Percentiles rank a stretch among this genome's conserved stretches.
Evolutionary conservation across 2,329 filamentous ascomycete genomes (phyloP).

Genomic region (Sarocladium strictum): DNA sequence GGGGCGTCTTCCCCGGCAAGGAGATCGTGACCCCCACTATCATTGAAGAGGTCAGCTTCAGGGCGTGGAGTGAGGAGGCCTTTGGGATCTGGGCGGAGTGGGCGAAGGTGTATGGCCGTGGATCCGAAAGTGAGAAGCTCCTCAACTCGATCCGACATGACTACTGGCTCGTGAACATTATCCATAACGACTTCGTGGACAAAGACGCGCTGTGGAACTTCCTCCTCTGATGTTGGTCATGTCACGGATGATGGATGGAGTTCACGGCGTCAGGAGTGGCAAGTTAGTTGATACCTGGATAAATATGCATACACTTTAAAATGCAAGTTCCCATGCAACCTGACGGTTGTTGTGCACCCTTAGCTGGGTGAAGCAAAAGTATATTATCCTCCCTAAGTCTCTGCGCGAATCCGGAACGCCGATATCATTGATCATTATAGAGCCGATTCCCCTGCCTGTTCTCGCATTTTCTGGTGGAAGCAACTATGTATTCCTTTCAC

Average conservation of each 20-base stretch:
- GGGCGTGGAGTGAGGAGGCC: constrained; percentile 91
- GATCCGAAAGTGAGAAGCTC: constrained; percentile 64
- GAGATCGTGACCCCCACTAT: constrained; percentile 96
- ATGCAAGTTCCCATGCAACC: no score
- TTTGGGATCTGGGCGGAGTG: constrained; percentile 95
- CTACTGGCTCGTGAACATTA: constrained; percentile 85
- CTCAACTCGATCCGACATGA: constrained; percentile 63
- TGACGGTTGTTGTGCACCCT: no score
- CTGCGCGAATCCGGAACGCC: background rate
- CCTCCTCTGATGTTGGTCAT: constrained; percentile 37
- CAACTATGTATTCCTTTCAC: no score
- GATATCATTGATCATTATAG: background rate
- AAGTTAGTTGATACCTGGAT: background rate
- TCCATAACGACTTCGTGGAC: constrained; percentile 73
- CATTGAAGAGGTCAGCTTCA: constrained; percentile 91
- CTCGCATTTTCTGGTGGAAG: no score
- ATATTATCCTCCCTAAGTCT: background rate
- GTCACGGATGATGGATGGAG: constrained; percentile 4
- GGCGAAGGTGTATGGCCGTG: constrained; percentile 78
- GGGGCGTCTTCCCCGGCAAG: constrained; percentile 92
- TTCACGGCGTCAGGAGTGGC: background rate
- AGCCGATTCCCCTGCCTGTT: background rate
- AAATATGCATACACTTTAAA: background rate
- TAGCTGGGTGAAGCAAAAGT: background rate
- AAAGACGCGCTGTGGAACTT: constrained; percentile 67